phyloP scores from a whole-genome alignment of 495 filamentous ascomycete genomes.

The Penicillium salamii region DNA sequence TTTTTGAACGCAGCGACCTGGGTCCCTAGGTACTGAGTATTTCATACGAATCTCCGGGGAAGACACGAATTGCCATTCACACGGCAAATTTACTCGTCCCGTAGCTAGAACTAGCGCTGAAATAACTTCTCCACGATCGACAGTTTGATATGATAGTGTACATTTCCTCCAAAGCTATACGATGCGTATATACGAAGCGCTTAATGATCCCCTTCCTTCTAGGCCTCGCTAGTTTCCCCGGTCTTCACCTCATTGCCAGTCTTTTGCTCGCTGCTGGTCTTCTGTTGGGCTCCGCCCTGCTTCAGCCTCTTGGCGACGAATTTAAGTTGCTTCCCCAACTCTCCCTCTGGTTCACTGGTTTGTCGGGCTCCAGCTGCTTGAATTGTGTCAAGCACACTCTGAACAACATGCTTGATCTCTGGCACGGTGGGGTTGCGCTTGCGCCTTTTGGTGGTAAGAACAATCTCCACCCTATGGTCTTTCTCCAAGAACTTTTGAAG shows the following conservation, averaged over 20 bases:
- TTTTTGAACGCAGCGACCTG: too few relatives aligned
- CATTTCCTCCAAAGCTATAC: background rate
- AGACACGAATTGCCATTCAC: too few relatives aligned
- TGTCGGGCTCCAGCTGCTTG: conserved; percentile 36
- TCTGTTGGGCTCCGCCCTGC: conserved; percentile 1
- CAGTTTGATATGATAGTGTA: too few relatives aligned
- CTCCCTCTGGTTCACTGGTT: conserved; percentile 41
- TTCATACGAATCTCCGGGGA: too few relatives aligned
- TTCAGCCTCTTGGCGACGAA: conserved; percentile 38
- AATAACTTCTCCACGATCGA: too few relatives aligned
- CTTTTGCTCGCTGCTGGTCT: background rate
- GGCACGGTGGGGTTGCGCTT: conserved; percentile 41
- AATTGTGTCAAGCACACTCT: conserved; percentile 33
- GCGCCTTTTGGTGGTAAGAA: conserved; percentile 49
- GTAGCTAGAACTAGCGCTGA: too few relatives aligned
- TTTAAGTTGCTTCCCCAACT: conserved; percentile 38
- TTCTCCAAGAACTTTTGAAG: conserved; percentile 61
- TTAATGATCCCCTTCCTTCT: too few relatives aligned
- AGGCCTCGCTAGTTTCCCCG: too few relatives aligned
- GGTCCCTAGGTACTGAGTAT: too few relatives aligned
- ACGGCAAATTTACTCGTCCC: too few relatives aligned
- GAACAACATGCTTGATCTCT: conserved; percentile 42
- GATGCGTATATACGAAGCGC: background rate
- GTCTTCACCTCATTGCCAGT: background rate
- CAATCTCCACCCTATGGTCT: conserved; percentile 60